Percentiles rank a stretch among this genome's conserved stretches.
phyloP scores from a whole-genome alignment of 306 rosid genomes.

The Acmispon strigosus region DNA sequence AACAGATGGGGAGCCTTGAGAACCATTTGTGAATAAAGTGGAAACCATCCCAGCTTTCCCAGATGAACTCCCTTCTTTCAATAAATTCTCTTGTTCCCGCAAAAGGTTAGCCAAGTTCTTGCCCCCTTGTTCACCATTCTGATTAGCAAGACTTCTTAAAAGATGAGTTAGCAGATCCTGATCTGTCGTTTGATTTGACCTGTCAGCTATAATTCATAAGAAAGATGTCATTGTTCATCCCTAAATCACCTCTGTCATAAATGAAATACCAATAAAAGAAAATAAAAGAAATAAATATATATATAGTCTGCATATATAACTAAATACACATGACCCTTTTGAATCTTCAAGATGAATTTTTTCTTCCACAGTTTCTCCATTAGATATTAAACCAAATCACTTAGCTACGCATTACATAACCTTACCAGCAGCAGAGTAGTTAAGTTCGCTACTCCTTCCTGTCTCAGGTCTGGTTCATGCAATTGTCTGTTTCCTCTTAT shows the following conservation, averaged over 20 bases:
- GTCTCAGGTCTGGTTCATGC: no score
- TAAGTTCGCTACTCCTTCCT: no score
- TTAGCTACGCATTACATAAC: no score
- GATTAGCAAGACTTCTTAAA: constrained; percentile 58
- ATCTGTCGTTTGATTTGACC: constrained; percentile 62
- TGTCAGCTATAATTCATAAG: constrained; percentile 45
- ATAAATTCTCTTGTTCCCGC: constrained; percentile 46
- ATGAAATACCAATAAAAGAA: constrained; percentile 18
- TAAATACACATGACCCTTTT: background rate
- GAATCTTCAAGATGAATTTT: background rate
- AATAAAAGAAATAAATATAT: background rate
- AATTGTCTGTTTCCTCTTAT: no score
- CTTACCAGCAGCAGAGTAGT: no score
- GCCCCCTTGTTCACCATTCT: constrained; percentile 44
- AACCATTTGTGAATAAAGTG: constrained; percentile 42
- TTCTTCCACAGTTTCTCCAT: no score
- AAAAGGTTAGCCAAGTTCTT: constrained; percentile 49
- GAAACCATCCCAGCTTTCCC: constrained; percentile 49
- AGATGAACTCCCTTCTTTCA: constrained; percentile 40
- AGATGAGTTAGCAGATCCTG: constrained; percentile 77
- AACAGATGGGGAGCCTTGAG: constrained; percentile 49
- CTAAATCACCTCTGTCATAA: background rate
- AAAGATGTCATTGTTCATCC: constrained; percentile 22
- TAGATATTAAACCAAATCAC: no score
- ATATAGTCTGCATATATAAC: background rate